A percentile compares a stretch with the other conserved stretches of the same genome.
These are phyloP conservation scores for Lepiota venenata DNA, from an alignment of 768 basidiomycete genomes.

Conservation along the genomic window DNA sequence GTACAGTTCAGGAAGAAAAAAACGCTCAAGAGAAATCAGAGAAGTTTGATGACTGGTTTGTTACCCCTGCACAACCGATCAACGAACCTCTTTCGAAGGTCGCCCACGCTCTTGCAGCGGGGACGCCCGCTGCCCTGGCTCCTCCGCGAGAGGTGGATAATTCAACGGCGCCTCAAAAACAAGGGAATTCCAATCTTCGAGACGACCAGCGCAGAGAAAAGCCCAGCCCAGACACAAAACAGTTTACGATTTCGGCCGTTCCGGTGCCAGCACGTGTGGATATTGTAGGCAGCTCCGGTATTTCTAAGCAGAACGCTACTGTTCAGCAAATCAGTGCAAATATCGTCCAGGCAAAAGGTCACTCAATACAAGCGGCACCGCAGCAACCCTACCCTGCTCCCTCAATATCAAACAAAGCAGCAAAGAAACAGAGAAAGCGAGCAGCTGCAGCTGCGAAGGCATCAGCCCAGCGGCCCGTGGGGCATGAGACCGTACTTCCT, in stretches of 20 bases:
- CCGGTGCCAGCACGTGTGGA: too few relatives aligned
- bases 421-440: too few relatives aligned
- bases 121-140: neutral
- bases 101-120: neutral
- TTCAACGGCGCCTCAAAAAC: neutral
- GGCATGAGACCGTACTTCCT: too few relatives aligned
- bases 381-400: too few relatives aligned
- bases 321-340: too few relatives aligned
- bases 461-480: too few relatives aligned
- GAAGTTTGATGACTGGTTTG: slow-evolving; percentile 1
- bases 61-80: slow-evolving; percentile 3
- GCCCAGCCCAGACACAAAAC: neutral
- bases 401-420: too few relatives aligned
- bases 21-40: neutral
- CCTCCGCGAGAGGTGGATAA: neutral
- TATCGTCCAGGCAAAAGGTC: too few relatives aligned
- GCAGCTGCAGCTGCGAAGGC: too few relatives aligned
- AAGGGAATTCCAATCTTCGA: neutral
- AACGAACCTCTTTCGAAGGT: neutral
- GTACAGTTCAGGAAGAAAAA: slow-evolving; percentile 2
- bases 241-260: neutral
- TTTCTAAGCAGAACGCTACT: too few relatives aligned
- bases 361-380: neutral
- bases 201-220: neutral
- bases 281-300: neutral